These are phyloP conservation scores for Coniochaeta sp. DNA, from an alignment of 2,329 filamentous ascomycete genomes.

Conservation along the genomic window DNA sequence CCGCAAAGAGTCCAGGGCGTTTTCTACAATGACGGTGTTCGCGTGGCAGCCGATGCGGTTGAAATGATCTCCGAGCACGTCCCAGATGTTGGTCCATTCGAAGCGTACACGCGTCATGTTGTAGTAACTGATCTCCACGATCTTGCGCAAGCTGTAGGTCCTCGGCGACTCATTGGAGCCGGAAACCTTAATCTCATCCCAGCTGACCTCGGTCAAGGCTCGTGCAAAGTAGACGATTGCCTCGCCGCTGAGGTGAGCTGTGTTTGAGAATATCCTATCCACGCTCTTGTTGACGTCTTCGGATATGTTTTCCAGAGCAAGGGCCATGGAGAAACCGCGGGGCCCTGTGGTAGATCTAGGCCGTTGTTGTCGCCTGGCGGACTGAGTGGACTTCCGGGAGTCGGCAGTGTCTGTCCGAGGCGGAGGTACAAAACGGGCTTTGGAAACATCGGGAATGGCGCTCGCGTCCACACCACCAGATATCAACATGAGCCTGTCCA, in stretches of 20 bases:
- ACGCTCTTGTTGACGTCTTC: conserved; percentile 90
- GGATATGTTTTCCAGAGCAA: conserved; percentile 86
- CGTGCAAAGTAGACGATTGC: conserved; percentile 94
- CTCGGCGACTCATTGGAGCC: conserved; percentile 92
- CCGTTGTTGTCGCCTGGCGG: conserved; percentile 35
- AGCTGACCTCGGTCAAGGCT: conserved; percentile 90
- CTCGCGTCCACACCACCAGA: conserved; percentile 92
- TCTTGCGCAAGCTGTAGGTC: conserved; percentile 94
- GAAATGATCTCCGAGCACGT: conserved; percentile 95
- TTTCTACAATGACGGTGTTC: conserved; percentile 96
- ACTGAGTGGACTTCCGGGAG: conserved; percentile 62
- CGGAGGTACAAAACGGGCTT: conserved; percentile 63
- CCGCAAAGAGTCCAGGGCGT: conserved; percentile 88
- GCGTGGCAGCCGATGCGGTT: conserved; percentile 95
- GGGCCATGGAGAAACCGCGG: conserved; percentile 64
- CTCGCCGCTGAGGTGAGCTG: conserved; percentile 84
- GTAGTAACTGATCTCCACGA: conserved; percentile 98
- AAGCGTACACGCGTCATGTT: conserved; percentile 99
- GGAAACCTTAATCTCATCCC: conserved; percentile 98
- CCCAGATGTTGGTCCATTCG: conserved; percentile 98
- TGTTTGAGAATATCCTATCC: conserved; percentile 95
- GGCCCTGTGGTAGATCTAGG: conserved; percentile 51
- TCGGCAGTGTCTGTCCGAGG: conserved; percentile 46
- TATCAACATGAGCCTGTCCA: conserved; percentile 91
- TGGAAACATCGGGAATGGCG: conserved; percentile 83